Evolutionary conservation across 176 grass and related monocot species (phyloP), one percentile per base, ranked within the genome.

Genomic region (Phoenix roebelenii): DNA sequence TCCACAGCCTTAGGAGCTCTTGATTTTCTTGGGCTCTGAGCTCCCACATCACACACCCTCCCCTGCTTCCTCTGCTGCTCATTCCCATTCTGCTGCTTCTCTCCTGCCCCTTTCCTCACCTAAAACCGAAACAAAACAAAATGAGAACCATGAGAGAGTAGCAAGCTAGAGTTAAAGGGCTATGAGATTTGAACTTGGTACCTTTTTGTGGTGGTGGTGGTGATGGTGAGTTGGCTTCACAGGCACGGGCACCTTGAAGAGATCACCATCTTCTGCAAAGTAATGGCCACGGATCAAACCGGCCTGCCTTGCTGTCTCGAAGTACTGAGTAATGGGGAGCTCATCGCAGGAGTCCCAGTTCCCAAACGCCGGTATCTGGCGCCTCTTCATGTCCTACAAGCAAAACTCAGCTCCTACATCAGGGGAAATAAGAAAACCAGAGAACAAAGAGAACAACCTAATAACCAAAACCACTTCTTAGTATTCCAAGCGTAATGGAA

Each of bases 251-350:
- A 57, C 59, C 55, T 55, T 61, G 32, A 77, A 76, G 23, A 82
- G 49, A n/a, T 18, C 22, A 59, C 49, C 70, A 68, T 56, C 51
- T 39, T 60, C 68, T 1, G 68, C 54, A 57, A 51, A 72, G 60
- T 68, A 65, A 64, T 72, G 55, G 66, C 76, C 77, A 64, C 70
- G 74, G 59, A 80, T 72, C 50, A 89, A 71, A 72, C 77, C 78
- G 48, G 81, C 70, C 64, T 81, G 77, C 80, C 84, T 84, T n/a
- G 81, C 85, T 4, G 82, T 67, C 59, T 89, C 85, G 22, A 89
- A 89, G 70, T 85, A 85, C 67, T 89, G 85, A n/a, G 81, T 89
- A 71, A 89, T 85, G 5, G 85, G 78, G 22, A 85, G 67, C 58
- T 81, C 85, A 16, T 74, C 69, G 69, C 79, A 89, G 73, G 78